Conservation (phyloP, 176 grass and related monocot genomes). For the Dendrocalamus sinicus region DNA sequence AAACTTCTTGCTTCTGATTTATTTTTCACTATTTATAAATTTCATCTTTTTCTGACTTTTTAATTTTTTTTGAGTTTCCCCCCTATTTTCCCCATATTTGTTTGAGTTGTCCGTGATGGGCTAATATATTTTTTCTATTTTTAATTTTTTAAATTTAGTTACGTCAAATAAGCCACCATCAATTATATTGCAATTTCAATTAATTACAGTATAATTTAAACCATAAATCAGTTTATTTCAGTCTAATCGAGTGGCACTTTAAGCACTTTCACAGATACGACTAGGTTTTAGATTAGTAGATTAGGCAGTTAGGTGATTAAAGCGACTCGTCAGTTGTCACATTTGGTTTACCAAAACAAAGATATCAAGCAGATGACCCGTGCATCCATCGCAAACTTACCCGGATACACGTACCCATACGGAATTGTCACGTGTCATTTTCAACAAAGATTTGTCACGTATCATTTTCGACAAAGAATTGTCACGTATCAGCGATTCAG, state of each 20-base stretch:
- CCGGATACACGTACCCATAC: not conserved
- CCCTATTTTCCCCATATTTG: no score
- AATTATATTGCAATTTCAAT: accelerated
- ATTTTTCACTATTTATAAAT: no score
- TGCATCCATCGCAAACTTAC: not conserved
- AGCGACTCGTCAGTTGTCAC: not conserved
- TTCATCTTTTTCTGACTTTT: no score
- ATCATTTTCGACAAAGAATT: not conserved
- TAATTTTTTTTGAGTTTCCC: no score
- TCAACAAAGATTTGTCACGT: not conserved
- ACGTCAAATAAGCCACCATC: no score
- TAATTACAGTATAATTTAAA: no score
- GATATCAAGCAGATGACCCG: not conserved
- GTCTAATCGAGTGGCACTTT: not conserved
- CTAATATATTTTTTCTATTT: no score
- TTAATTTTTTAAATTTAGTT: no score
- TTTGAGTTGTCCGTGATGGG: no score
- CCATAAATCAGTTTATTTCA: no score
- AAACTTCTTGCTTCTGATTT: no score
- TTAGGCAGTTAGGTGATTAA: not conserved
- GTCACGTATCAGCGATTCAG: not conserved
- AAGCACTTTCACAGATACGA: not conserved
- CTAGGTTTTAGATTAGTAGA: not conserved
- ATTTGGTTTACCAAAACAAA: not conserved
- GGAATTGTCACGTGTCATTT: no score